Conservation (phyloP, 352 stramenopile species). For the Peronospora destructor region DNA sequence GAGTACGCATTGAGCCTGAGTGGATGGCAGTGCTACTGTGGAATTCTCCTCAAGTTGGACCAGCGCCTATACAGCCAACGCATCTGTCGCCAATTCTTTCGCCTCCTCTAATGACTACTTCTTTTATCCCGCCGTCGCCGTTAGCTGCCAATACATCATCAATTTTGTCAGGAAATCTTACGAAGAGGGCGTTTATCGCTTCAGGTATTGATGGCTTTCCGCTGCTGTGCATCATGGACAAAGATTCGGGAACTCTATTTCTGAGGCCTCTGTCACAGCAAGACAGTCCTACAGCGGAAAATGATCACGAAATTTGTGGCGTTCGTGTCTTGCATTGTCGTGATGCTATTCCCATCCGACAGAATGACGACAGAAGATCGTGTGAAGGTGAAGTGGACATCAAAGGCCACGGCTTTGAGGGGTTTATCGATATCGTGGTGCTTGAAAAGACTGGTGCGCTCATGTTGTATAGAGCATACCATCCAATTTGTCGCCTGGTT, state of each 20-base stretch:
- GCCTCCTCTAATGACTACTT: constrained; percentile 3
- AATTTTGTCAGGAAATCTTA: constrained; percentile 2
- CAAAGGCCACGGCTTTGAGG: neutral
- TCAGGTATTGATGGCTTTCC: constrained; percentile 21
- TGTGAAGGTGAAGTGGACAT: constrained; percentile 1
- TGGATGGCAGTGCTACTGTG: constrained; percentile 32
- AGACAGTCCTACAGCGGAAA: constrained; percentile 6
- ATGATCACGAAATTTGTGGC: constrained; percentile 2
- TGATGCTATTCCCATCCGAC: constrained; percentile 35
- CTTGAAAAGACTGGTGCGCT: constrained; percentile 27
- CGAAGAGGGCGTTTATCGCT: constrained; percentile 34
- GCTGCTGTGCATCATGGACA: constrained; percentile 46
- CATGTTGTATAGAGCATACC: constrained; percentile 29
- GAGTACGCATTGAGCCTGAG: constrained; percentile 37
- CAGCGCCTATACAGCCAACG: constrained; percentile 7
- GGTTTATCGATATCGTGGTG: constrained; percentile 36
- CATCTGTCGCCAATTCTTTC: constrained; percentile 25
- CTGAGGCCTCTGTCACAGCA: constrained; percentile 29
- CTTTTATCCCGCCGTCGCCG: constrained; percentile 16
- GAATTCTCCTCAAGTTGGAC: constrained; percentile 25
- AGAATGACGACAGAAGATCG: neutral
- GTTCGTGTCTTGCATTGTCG: constrained; percentile 30
- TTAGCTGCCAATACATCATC: constrained; percentile 2
- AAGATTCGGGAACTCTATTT: constrained; percentile 26
- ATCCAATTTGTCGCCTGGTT: constrained; percentile 29